phyloP scores from a whole-genome alignment of 305 asterid species.

The Fraxinus velutina region DNA sequence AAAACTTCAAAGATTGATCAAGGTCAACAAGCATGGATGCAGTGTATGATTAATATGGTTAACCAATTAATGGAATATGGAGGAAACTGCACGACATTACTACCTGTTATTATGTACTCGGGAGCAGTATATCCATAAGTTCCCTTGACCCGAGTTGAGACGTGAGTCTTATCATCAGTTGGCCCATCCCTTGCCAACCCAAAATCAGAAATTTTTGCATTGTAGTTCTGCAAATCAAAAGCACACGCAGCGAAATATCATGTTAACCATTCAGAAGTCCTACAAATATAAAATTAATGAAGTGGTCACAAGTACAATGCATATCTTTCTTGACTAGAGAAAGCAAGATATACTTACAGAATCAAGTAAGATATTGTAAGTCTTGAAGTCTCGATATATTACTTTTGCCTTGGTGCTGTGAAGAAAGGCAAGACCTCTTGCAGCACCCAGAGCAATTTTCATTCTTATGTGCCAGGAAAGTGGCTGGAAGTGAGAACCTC shows the following conservation, averaged over 20 bases:
- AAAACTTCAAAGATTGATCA: neutral
- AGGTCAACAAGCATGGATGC: neutral
- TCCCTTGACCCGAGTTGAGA: slow-evolving; percentile 86
- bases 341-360: slow-evolving; percentile 42
- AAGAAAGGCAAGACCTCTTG: slow-evolving; percentile 93
- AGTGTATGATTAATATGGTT: neutral
- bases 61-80: neutral
- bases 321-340: neutral
- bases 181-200: slow-evolving; percentile 97
- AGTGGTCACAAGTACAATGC: neutral
- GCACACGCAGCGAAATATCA: slow-evolving; percentile 7
- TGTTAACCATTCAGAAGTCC: slow-evolving; percentile 2
- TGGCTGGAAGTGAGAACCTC: slow-evolving; percentile 73
- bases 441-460: slow-evolving; percentile 88
- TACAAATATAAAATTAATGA: neutral
- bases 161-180: slow-evolving; percentile 74
- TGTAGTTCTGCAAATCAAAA: slow-evolving; percentile 49
- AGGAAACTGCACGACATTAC: neutral
- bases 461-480: slow-evolving; percentile 76
- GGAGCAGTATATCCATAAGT: slow-evolving; percentile 94
- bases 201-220: slow-evolving; percentile 86
- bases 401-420: slow-evolving; percentile 77
- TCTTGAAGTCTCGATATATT: slow-evolving; percentile 85
- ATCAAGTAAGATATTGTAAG: slow-evolving; percentile 80
- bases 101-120: slow-evolving; percentile 85